Percentiles rank a stretch among this genome's conserved stretches.
phyloP scores from a whole-genome alignment of 106 monocot genomes.

The Acorus calamus region DNA sequence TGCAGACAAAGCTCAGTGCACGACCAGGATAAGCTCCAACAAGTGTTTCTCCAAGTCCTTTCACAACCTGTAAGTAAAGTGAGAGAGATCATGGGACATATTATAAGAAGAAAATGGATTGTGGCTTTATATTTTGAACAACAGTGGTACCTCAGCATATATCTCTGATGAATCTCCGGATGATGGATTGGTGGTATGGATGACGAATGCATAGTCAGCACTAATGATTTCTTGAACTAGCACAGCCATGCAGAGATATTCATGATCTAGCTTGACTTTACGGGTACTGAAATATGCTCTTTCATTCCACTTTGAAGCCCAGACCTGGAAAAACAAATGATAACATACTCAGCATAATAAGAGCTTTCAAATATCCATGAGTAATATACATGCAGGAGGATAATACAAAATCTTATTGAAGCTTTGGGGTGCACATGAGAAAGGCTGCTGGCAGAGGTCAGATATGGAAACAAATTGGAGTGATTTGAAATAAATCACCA shows the following conservation, averaged over 20 bases:
- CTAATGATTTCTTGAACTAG: constrained; percentile 90
- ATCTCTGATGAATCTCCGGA: constrained; percentile 87
- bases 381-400: too few relatives aligned
- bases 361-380: too few relatives aligned
- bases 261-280: constrained; percentile 86
- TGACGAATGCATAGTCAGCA: constrained; percentile 95
- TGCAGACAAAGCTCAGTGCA: constrained; percentile 78
- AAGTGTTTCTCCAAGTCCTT: constrained; percentile 92
- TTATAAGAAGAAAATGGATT: neutral
- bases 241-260: constrained; percentile 92
- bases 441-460: too few relatives aligned
- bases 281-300: constrained; percentile 94
- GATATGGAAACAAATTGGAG: too few relatives aligned
- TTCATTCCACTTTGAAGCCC: constrained; percentile 99
- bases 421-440: too few relatives aligned
- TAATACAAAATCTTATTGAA: too few relatives aligned
- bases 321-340: constrained; percentile 38
- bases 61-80: constrained; percentile 57
- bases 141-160: constrained; percentile 62
- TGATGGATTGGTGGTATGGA: constrained; percentile 92
- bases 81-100: neutral
- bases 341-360: too few relatives aligned
- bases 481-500: too few relatives aligned
- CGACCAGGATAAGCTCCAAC: constrained; percentile 98
- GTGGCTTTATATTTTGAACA: neutral